Evolutionary conservation across 495 filamentous ascomycete species (phyloP).

Genomic region (Xylaria scruposa): DNA sequence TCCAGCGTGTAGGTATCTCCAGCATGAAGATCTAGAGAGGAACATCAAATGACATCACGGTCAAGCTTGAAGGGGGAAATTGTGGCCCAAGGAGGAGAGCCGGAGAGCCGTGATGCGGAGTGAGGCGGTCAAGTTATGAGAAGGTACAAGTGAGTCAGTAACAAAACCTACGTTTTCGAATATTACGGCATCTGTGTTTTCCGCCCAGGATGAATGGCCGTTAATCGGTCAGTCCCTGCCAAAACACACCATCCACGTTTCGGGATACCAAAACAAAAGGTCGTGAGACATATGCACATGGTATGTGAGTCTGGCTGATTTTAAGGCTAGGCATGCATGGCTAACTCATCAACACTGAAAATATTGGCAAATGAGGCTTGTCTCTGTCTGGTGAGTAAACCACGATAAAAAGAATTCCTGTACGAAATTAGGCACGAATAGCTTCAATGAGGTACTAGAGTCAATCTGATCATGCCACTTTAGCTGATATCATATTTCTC

Average conservation of each 20-base stretch:
- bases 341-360: background rate
- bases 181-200: background rate
- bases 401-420: background rate
- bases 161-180: background rate
- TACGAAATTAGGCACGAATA: background rate
- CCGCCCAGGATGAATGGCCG: background rate
- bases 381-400: background rate
- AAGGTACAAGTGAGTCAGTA: constrained; percentile 13
- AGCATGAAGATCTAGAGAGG: background rate
- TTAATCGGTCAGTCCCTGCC: background rate
- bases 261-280: background rate
- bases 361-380: constrained; percentile 9
- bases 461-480: background rate
- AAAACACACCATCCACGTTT: background rate
- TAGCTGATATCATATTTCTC: background rate
- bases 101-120: background rate
- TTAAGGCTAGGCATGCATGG: background rate
- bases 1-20: background rate
- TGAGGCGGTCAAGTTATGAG: constrained; percentile 2
- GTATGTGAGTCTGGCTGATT: constrained; percentile 6
- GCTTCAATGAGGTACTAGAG: background rate
- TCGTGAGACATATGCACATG: background rate
- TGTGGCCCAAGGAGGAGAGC: background rate
- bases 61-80: background rate
- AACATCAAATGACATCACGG: background rate